Evolutionary conservation across 1,139 yeast genomes (phyloP).

Genomic region (Kodamaea anthophila): DNA sequence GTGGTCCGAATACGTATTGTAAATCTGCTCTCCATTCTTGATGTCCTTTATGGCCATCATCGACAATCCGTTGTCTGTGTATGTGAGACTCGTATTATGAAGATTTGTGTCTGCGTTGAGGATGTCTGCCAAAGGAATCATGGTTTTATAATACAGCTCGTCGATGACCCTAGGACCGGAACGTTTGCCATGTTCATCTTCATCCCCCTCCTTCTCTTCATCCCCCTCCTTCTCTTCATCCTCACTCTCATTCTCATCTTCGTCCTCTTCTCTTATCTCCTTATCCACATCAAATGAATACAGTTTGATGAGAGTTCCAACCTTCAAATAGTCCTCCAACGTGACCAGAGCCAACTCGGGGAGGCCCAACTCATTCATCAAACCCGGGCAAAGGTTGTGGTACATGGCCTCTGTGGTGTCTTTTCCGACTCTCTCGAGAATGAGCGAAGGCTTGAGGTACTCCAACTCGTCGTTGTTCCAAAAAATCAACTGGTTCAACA

Average conservation of each 20-base stretch:
- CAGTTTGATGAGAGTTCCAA: constrained; percentile 56
- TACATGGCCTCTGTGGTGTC: constrained; percentile 61
- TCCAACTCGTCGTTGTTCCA: constrained; percentile 58
- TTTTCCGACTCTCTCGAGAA: constrained; percentile 65
- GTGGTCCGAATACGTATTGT: constrained; percentile 84
- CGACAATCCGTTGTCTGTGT: constrained; percentile 40
- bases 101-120: constrained; percentile 76
- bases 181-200: constrained; percentile 6
- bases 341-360: constrained; percentile 29
- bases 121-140: constrained; percentile 92
- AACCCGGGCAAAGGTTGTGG: constrained; percentile 21
- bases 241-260: constrained; percentile 13
- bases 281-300: constrained; percentile 37
- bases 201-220: constrained; percentile 4
- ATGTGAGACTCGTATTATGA: constrained; percentile 69
- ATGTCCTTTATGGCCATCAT: constrained; percentile 70
- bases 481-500: constrained; percentile 68
- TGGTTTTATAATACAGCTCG: constrained; percentile 58
- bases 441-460: constrained; percentile 60
- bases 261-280: constrained; percentile 14
- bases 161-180: constrained; percentile 9
- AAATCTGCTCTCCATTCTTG: constrained; percentile 62
- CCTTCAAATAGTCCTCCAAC: constrained; percentile 55
- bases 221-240: constrained; percentile 9
- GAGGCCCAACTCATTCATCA: constrained; percentile 18